These are phyloP conservation scores for Rhodamnia argentea DNA, from an alignment of 345 rosid species.

Conservation along the genomic window DNA sequence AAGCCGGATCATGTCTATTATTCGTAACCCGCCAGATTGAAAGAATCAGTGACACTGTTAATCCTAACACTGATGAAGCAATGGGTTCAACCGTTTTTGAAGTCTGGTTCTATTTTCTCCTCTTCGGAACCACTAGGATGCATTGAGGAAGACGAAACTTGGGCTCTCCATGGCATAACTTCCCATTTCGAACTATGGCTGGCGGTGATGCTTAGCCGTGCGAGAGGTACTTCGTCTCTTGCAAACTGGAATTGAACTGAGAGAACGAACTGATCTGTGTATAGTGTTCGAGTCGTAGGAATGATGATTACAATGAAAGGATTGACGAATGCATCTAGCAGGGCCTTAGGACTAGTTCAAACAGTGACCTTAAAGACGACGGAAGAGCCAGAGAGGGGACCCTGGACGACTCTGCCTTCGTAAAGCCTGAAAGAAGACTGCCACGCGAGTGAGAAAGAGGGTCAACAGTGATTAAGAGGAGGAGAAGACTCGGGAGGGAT, in stretches of 20 bases:
- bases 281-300: not conserved
- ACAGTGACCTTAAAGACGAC: constrained; percentile 59
- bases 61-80: too few species aligned
- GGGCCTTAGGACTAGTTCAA: not conserved
- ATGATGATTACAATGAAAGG: not conserved
- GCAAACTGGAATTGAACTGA: too few species aligned
- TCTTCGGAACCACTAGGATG: not conserved
- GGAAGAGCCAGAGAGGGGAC: constrained; percentile 56
- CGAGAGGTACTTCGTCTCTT: too few species aligned
- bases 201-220: too few species aligned
- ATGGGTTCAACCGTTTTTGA: not conserved
- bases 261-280: too few species aligned
- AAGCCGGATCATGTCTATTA: not conserved
- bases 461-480: not conserved
- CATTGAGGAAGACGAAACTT: not conserved
- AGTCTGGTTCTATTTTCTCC: not conserved
- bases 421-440: constrained; percentile 79
- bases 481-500: not conserved
- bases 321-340: not conserved
- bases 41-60: not conserved
- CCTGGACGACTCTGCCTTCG: constrained; percentile 83
- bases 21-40: not conserved
- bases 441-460: constrained; percentile 21
- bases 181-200: not conserved
- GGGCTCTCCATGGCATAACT: not conserved